Conservation (phyloP, 2,329 filamentous ascomycete genomes). For the Gnomoniopsis sp. region DNA sequence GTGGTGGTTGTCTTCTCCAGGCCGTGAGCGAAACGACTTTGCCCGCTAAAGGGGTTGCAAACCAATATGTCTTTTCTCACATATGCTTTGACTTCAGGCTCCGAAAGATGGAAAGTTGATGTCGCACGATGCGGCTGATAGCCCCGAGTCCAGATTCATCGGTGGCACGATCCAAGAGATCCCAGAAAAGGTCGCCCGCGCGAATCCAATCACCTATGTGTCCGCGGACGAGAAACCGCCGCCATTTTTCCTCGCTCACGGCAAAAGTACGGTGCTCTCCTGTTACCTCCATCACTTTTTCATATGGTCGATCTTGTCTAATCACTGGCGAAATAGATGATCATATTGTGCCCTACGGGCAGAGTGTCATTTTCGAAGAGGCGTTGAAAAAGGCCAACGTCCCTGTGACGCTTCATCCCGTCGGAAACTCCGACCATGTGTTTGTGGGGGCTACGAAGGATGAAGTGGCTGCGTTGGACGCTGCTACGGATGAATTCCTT, state of each 20-base stretch:
- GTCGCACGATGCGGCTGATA: conserved; percentile 9
- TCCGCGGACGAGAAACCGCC: conserved; percentile 6
- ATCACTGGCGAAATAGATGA: background rate
- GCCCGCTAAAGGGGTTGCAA: too few relatives aligned
- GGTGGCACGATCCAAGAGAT: conserved; percentile 8
- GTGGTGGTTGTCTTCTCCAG: background rate
- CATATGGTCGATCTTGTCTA: too few relatives aligned
- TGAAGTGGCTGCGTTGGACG: conserved; percentile 11
- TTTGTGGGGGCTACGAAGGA: conserved; percentile 11
- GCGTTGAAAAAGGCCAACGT: conserved; percentile 3
- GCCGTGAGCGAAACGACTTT: background rate
- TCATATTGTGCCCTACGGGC: conserved; percentile 10
- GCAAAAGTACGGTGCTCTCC: background rate
- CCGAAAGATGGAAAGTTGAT: conserved; percentile 1
- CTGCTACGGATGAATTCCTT: conserved; percentile 13
- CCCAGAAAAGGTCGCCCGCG: conserved; percentile 11
- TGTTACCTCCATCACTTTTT: background rate
- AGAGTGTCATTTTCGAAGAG: conserved; percentile 11
- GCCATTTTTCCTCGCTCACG: conserved; percentile 15
- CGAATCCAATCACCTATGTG: conserved; percentile 14
- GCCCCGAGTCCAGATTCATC: conserved; percentile 13
- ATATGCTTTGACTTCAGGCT: background rate
- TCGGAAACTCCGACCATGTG: conserved; percentile 11
- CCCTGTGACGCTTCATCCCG: background rate
- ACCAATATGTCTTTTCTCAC: background rate